These are phyloP conservation scores for Ophiostoma montium DNA, from an alignment of 2,329 filamentous ascomycete species.

Conservation along the genomic window DNA sequence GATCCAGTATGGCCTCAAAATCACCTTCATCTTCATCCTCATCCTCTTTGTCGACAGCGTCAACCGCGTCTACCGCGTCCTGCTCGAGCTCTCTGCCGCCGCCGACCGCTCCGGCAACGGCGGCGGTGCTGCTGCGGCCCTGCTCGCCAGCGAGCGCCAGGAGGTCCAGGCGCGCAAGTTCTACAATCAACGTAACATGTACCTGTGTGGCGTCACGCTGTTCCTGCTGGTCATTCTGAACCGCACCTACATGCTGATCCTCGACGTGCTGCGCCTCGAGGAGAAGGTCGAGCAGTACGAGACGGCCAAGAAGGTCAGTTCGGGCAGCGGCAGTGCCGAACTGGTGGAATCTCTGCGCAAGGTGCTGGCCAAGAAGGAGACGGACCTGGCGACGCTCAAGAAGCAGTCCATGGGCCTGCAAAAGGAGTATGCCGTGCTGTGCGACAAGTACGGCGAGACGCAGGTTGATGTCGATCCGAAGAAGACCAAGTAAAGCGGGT, in stretches of 20 bases:
- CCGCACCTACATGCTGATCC: constrained; percentile 96
- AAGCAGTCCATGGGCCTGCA: constrained; percentile 78
- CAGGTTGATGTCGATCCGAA: constrained; percentile 36
- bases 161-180: constrained; percentile 99
- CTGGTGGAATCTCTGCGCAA: constrained; percentile 58
- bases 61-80: constrained; percentile 88
- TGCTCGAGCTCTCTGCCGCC: constrained; percentile 64
- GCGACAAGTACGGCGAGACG: constrained; percentile 61
- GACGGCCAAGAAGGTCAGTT: constrained; percentile 42
- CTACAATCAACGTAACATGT: constrained; percentile 99
- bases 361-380: constrained; percentile 66
- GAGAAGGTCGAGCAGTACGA: constrained; percentile 79
- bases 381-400: constrained; percentile 75
- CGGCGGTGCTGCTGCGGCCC: constrained; percentile 33
- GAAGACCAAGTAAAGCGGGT: constrained; percentile 46
- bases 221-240: constrained; percentile 98
- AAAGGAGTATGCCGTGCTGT: constrained; percentile 72
- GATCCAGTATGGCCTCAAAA: constrained; percentile 95
- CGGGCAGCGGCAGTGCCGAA: constrained; percentile 49
- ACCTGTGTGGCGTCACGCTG: constrained; percentile 97
- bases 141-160: constrained; percentile 86
- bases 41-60: constrained; percentile 97
- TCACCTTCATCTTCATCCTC: constrained; percentile 97
- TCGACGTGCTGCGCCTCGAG: constrained; percentile 81
- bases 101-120: constrained; percentile 51